A percentile compares a stretch with the other conserved stretches of the same genome.
Conservation (phyloP, 2,329 filamentous ascomycete species). For the Alternaria incomplexa region DNA sequence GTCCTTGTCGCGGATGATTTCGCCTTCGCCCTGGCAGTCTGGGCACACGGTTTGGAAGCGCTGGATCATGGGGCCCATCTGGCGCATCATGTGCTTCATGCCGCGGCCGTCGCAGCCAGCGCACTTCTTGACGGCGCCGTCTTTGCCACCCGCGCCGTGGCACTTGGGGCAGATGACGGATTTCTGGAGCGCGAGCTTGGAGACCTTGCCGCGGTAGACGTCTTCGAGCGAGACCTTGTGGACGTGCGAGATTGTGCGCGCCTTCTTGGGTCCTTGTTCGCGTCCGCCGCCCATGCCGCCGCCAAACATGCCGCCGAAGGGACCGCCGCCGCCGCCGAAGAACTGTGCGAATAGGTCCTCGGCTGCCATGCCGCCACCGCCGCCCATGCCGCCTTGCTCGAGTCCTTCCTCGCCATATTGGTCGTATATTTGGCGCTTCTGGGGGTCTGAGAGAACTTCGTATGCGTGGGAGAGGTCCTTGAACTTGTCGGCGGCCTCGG, state of each 20-base stretch:
- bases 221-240: slow-evolving; percentile 99
- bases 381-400: slow-evolving; percentile 76
- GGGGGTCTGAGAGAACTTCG: slow-evolving; percentile 88
- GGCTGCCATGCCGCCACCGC: slow-evolving; percentile 84
- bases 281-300: slow-evolving; percentile 71
- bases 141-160: slow-evolving; percentile 92
- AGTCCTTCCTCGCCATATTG: slow-evolving; percentile 97
- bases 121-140: slow-evolving; percentile 95
- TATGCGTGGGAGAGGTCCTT: slow-evolving; percentile 97
- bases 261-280: slow-evolving; percentile 83
- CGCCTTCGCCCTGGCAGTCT: slow-evolving; percentile 96
- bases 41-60: slow-evolving; percentile 99
- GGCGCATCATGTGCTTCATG: slow-evolving; percentile 99
- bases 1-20: slow-evolving; percentile 96
- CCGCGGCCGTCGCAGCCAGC: slow-evolving; percentile 88
- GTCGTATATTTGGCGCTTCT: slow-evolving; percentile 93
- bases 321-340: slow-evolving; percentile 76
- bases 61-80: slow-evolving; percentile 99
- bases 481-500: slow-evolving; percentile 94
- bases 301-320: slow-evolving; percentile 67
- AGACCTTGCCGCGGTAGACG: slow-evolving; percentile 97
- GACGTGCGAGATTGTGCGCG: slow-evolving; percentile 94
- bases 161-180: slow-evolving; percentile 97
- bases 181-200: slow-evolving; percentile 95
- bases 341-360: slow-evolving; percentile 98